Evolutionary conservation across 257 asterid species (phyloP), one percentile per base, ranked within the genome.

Genomic region (Echium plantagineum): DNA sequence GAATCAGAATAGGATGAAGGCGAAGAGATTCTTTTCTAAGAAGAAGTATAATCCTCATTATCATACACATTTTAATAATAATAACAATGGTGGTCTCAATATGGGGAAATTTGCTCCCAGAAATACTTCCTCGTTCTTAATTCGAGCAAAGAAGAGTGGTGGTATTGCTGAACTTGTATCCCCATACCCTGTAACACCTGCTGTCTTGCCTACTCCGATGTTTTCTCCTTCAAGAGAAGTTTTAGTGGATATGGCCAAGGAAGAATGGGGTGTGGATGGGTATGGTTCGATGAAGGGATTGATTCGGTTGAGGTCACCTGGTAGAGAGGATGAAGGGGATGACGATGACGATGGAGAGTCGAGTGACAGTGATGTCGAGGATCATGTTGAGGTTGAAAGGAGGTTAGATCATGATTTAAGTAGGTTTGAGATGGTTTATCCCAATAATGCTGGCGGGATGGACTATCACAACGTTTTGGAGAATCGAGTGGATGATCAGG

Each of bases 191-290:
- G 80, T 73, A 59, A 86, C 95, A 17, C 94, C 95, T 3, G 81
- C 94, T 21, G 85, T 86, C 46, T 46, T 86, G 68, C 94, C 95
- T 0, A 81, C 95, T 15, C 95, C 95, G 0, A 77, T 78, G n/a
- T 82, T 86, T 63, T 86, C 95, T 8, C 94, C 95, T 2, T 84
- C 95, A 0, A 80, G 87, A 66, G 94, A 86, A 67, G 95, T 77
- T 61, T 77, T 86, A 63, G 86, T 80, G 22, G 95, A 86, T 73
- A 86, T 82, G 94, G 95, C 95, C 0, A 84, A 84, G 74, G 94
- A 82, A 64, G 95, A 86, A 62, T 86, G 95, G 95, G 95, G 95
- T 7, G 94, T 86, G 46, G 90, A 86, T 77, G 95, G 95, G 46
- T 84, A 84, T 63, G 95, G 95, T 8, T 83, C 95, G 13, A 86